Conservation (phyloP, 805 yeast genomes). For the Ogataea haglerorum region DNA sequence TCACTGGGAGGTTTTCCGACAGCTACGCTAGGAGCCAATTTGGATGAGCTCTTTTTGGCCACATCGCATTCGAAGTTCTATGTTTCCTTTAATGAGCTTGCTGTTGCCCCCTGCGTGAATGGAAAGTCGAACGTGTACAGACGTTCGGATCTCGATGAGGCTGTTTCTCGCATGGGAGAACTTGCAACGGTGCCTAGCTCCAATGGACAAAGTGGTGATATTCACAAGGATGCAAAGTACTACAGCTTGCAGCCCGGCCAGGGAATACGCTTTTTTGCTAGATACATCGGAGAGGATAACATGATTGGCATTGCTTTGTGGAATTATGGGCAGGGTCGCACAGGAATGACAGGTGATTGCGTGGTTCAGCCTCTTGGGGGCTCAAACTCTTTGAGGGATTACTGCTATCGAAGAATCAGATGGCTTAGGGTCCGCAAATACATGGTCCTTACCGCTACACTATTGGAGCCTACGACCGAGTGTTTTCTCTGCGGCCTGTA, state of each 20-base stretch:
- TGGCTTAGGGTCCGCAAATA: conserved; percentile 86
- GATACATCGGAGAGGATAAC: conserved; percentile 88
- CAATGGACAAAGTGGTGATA: conserved; percentile 35
- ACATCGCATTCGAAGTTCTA: conserved; percentile 87
- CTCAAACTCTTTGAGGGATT: conserved; percentile 44
- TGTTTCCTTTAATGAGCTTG: conserved; percentile 67
- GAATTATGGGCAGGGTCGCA: conserved; percentile 63
- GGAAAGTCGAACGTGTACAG: conserved; percentile 84
- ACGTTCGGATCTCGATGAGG: conserved; percentile 56
- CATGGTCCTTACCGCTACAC: conserved; percentile 82
- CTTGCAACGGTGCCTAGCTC: conserved; percentile 23
- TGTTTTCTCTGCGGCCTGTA: conserved; percentile 60
- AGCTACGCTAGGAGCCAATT: conserved; percentile 53
- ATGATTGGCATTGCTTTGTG: conserved; percentile 87
- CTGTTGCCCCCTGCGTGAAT: conserved; percentile 85
- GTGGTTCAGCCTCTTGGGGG: conserved; percentile 70
- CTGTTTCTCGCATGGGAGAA: conserved; percentile 44
- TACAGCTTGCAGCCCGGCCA: conserved; percentile 32
- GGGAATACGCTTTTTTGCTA: conserved; percentile 68
- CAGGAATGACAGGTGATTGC: conserved; percentile 75
- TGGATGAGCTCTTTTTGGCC: conserved; percentile 82
- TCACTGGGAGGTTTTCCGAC: conserved; percentile 16
- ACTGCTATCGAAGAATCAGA: conserved; percentile 64
- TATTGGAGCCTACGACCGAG: conserved; percentile 86
- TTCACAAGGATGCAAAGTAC: conserved; percentile 30